Evolutionary conservation across 345 rosid genomes (phyloP), one percentile per base, ranked within the genome.

Genomic region (Salix udensis): DNA sequence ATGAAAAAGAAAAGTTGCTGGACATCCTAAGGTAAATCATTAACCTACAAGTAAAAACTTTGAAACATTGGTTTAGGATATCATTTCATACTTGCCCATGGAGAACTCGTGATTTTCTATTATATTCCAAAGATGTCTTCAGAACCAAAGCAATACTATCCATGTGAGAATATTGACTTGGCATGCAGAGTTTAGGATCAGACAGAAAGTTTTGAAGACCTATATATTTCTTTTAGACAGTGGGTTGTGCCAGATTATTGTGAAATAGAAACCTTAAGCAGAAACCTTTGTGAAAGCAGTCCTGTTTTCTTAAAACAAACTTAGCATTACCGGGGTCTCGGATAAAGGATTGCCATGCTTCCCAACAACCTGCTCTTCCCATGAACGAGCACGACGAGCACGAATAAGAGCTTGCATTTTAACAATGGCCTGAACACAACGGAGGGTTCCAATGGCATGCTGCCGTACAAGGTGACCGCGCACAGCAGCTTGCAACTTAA

Each of bases 381-480:
- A 10, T 26, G 78, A 28, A 68, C 12, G 83, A 84, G 14, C 76
- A 78, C 80, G 77, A 62, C 84, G 89, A 74, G 87, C 81, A 82
- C 34, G 87, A 30, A 96, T 92, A 68, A 96, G 88, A 34, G 85
- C 76, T 83, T 96, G 99, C 93, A 96, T 90, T 85, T 96, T 96
- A 77, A 91, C 79, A 82, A 94, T 91, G 73, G 97, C 97, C 70
- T 90, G 99, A 69, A 94, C 86, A 55, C 98, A 96, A n/a, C 91
- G 86, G 66, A 96, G 86, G 37, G 98, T 84, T 67, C 95, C 99
- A 85, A 84, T 78, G 65, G 98, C 99, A 78, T 89, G 97, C 77
- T 74, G 93, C 75, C 99, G 87, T 76, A 93, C 97, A 85, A 96
- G 74, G 85, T 92, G 93, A 39, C 99, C 97, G 15, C 99, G 94